Conservation (phyloP, 2,329 filamentous ascomycete genomes). For the Zymoseptoria crescenta region DNA sequence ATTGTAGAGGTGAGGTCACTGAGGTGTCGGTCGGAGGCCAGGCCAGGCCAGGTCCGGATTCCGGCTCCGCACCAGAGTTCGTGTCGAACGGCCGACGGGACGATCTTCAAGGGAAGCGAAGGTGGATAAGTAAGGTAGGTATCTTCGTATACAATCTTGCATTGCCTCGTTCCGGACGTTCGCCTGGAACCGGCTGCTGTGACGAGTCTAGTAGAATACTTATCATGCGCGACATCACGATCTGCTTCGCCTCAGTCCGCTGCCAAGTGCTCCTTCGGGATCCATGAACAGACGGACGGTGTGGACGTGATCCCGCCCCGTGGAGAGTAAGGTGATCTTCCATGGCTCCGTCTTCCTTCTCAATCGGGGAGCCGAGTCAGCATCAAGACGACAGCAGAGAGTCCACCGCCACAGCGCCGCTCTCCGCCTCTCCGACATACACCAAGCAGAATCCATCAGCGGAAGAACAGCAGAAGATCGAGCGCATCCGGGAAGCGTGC, state of each 20-base stretch:
- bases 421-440: background rate
- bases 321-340: background rate
- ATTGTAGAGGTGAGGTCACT: too few species aligned
- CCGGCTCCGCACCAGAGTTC: too few species aligned
- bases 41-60: too few species aligned
- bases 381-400: background rate
- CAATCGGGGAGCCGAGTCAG: background rate
- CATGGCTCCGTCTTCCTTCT: background rate
- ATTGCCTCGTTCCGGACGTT: background rate
- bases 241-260: background rate
- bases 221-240: background rate
- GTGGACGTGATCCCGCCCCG: background rate
- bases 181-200: background rate
- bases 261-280: background rate
- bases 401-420: background rate
- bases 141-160: background rate
- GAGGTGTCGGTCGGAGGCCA: too few species aligned
- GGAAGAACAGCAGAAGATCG: slow-evolving; percentile 8
- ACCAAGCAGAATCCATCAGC: slow-evolving; percentile 2
- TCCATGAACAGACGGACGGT: background rate
- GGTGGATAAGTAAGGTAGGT: too few species aligned
- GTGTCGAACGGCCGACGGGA: too few species aligned
- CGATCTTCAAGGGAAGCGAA: too few species aligned
- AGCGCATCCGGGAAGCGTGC: slow-evolving; percentile 37
- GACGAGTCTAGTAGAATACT: background rate